phyloP scores from a whole-genome alignment of 169 alveolate genomes.

The Plasmodium reichenowi region DNA sequence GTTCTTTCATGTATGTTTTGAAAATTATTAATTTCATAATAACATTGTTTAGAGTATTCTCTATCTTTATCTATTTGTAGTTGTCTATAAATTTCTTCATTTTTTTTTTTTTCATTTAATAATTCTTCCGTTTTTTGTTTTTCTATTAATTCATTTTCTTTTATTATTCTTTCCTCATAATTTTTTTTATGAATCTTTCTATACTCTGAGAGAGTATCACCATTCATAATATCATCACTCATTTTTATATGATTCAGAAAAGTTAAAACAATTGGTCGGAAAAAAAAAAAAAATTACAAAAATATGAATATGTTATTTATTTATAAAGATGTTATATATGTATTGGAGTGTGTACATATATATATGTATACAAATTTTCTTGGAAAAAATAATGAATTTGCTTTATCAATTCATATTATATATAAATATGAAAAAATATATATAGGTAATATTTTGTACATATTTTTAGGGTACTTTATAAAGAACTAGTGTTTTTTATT shows the following conservation, averaged over 20 bases:
- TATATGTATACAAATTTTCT: too few relatives aligned
- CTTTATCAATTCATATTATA: too few relatives aligned
- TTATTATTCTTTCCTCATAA: constrained; percentile 49
- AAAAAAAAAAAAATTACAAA: neutral
- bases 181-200: constrained; percentile 45
- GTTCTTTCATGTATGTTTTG: constrained; percentile 10
- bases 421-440: too few relatives aligned
- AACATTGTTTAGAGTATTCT: constrained; percentile 69
- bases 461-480: too few relatives aligned
- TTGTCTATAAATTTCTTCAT: constrained; percentile 59
- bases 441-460: too few relatives aligned
- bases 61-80: constrained; percentile 66
- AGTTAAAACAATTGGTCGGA: neutral
- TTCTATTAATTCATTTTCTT: constrained; percentile 44
- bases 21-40: constrained; percentile 46
- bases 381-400: too few relatives aligned
- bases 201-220: constrained; percentile 50
- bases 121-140: constrained; percentile 16
- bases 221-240: constrained; percentile 24
- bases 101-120: constrained; percentile 30
- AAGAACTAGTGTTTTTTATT: too few relatives aligned
- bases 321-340: neutral
- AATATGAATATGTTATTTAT: too few relatives aligned
- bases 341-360: neutral
- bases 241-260: constrained; percentile 1